Evolutionary conservation across 2,329 filamentous ascomycete genomes (phyloP).

Genomic region (Alternaria ethzedia): DNA sequence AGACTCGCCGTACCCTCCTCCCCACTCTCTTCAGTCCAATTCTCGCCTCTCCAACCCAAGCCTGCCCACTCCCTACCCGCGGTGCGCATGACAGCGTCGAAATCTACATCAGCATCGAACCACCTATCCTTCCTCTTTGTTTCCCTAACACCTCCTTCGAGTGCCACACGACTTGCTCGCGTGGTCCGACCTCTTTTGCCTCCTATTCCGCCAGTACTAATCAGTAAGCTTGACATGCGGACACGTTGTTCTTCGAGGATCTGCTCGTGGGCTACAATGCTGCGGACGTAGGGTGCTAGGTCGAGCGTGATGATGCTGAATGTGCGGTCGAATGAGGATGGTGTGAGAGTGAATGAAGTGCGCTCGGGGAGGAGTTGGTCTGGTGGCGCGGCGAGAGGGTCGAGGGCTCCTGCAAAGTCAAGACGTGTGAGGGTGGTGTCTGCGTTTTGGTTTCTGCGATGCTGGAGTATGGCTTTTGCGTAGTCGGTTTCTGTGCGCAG

Average conservation of each 20-base stretch:
- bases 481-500: slow-evolving; percentile 22
- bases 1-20: background rate
- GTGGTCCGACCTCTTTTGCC: slow-evolving; percentile 72
- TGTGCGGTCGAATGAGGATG: slow-evolving; percentile 79
- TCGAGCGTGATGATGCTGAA: slow-evolving; percentile 72
- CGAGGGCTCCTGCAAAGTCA: slow-evolving; percentile 58
- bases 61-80: slow-evolving; percentile 52
- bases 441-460: slow-evolving; percentile 23
- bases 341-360: slow-evolving; percentile 59
- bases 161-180: slow-evolving; percentile 74
- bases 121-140: slow-evolving; percentile 74
- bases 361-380: slow-evolving; percentile 36
- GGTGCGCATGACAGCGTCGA: slow-evolving; percentile 69
- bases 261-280: slow-evolving; percentile 79
- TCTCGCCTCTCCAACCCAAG: slow-evolving; percentile 28
- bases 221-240: slow-evolving; percentile 65
- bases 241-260: slow-evolving; percentile 71
- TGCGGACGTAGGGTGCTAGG: slow-evolving; percentile 87
- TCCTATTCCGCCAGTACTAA: slow-evolving; percentile 60
- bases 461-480: slow-evolving; percentile 39
- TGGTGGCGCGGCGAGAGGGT: slow-evolving; percentile 54
- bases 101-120: slow-evolving; percentile 69
- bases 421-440: slow-evolving; percentile 38
- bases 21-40: slow-evolving; percentile 4
- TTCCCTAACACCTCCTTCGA: slow-evolving; percentile 74